Percentiles rank a stretch among this genome's conserved stretches.
These are phyloP conservation scores for Entelexis paramagnoliae DNA, from an alignment of 1,139 yeast species.

Conservation along the genomic window DNA sequence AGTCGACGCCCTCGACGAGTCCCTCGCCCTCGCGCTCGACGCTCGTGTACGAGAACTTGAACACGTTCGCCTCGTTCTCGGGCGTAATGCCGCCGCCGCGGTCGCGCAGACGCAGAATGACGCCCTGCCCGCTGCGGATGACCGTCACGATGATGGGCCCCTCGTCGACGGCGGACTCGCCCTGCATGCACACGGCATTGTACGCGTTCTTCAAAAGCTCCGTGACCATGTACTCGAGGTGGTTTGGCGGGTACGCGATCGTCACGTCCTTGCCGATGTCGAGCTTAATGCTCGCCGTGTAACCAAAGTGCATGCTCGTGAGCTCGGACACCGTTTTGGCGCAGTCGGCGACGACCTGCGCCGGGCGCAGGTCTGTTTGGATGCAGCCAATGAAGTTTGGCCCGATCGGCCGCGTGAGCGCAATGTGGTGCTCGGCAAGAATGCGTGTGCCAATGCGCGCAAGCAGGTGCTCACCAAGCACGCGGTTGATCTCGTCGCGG, in stretches of 20 bases:
- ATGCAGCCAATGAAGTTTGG: constrained; percentile 58
- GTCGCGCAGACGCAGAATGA: constrained; percentile 60
- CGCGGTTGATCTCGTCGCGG: constrained; percentile 43
- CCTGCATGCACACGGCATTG: constrained; percentile 71
- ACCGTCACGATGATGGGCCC: constrained; percentile 62
- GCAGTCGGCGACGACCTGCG: constrained; percentile 50
- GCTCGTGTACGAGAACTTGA: constrained; percentile 79
- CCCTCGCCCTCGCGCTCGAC: constrained; percentile 48
- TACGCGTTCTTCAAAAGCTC: constrained; percentile 83
- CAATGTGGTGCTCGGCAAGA: constrained; percentile 74
- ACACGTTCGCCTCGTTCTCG: constrained; percentile 51
- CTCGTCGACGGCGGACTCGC: constrained; percentile 40
- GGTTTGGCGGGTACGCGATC: constrained; percentile 76
- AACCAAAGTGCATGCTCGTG: constrained; percentile 72
- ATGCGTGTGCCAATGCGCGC: constrained; percentile 81
- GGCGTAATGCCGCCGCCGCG: constrained; percentile 82
- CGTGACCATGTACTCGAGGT: constrained; percentile 73
- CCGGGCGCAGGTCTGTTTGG: constrained; percentile 51
- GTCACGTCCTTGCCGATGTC: constrained; percentile 42
- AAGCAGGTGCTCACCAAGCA: constrained; percentile 65
- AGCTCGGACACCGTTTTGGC: constrained; percentile 73
- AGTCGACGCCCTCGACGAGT: constrained; percentile 51
- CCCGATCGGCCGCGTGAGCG: constrained; percentile 41
- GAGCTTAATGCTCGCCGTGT: constrained; percentile 49
- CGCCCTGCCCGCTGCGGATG: constrained; percentile 42